Percentiles rank a stretch among this genome's conserved stretches.
phyloP scores from a whole-genome alignment of 306 rosid genomes.

The Dalbergia cultrata region DNA sequence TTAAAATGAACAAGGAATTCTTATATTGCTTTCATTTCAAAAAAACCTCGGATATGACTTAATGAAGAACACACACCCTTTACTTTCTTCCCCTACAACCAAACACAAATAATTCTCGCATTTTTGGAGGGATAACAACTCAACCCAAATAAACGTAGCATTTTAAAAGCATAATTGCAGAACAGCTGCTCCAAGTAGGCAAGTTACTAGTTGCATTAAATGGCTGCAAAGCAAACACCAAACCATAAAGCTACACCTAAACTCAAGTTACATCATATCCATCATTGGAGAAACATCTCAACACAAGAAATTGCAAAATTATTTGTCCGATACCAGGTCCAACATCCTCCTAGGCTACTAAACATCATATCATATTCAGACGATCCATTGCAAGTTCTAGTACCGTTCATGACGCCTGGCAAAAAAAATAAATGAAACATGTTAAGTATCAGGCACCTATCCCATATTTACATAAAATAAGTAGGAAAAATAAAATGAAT shows the following conservation, averaged over 20 bases:
- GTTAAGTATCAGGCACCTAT: constrained; percentile 30
- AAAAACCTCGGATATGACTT: no score
- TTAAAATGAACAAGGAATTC: no score
- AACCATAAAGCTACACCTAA: constrained; percentile 60
- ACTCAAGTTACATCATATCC: constrained; percentile 60
- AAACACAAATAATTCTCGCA: background rate
- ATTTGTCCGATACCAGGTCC: constrained; percentile 59
- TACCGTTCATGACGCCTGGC: constrained; percentile 87
- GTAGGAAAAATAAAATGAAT: background rate
- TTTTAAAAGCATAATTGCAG: constrained; percentile 17
- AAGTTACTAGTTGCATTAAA: constrained; percentile 44
- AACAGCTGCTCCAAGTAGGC: constrained; percentile 48
- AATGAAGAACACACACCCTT: no score
- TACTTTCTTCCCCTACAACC: no score
- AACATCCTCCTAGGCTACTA: constrained; percentile 58
- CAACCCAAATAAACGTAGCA: constrained; percentile 2
- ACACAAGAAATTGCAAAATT: constrained; percentile 52
- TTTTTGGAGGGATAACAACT: background rate
- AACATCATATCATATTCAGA: constrained; percentile 48
- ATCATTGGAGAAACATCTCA: constrained; percentile 54
- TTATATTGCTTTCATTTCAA: no score
- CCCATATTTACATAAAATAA: background rate
- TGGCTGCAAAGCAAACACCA: constrained; percentile 52
- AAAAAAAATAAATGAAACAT: constrained; percentile 1
- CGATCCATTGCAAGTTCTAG: constrained; percentile 53